Percentiles rank a stretch among this genome's conserved stretches.
Conservation (phyloP, 352 stramenopile species). For the Elongisporangium anandrum region DNA sequence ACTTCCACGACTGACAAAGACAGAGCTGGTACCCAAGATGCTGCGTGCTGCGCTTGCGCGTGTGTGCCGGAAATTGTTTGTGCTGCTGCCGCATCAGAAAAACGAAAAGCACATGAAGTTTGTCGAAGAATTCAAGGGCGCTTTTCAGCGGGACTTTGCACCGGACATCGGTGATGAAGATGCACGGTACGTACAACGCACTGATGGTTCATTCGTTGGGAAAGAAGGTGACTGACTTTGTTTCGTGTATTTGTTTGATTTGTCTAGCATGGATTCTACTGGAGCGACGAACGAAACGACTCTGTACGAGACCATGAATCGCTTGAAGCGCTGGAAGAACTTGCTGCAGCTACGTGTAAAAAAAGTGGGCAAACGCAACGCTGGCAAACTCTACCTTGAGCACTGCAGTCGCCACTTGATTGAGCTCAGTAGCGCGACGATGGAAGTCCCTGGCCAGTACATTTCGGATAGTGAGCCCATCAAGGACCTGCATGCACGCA, state of each 20-base stretch:
- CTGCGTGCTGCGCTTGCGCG: slow-evolving; percentile 87
- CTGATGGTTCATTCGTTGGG: background rate
- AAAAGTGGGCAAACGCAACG: slow-evolving; percentile 59
- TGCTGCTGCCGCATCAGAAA: slow-evolving; percentile 71
- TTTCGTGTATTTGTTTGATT: background rate
- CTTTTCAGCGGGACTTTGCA: slow-evolving; percentile 86
- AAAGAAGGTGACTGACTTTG: background rate
- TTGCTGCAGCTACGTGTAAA: slow-evolving; percentile 83
- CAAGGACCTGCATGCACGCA: slow-evolving; percentile 89
- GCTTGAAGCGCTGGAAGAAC: slow-evolving; percentile 90
- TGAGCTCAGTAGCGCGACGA: slow-evolving; percentile 81
- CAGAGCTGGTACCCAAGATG: slow-evolving; percentile 82
- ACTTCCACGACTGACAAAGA: slow-evolving; percentile 72
- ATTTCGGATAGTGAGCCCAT: slow-evolving; percentile 88
- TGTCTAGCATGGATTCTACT: slow-evolving; percentile 11
- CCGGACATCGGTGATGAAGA: slow-evolving; percentile 21
- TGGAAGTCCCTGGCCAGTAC: slow-evolving; percentile 92
- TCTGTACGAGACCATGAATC: slow-evolving; percentile 84
- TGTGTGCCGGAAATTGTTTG: slow-evolving; percentile 93
- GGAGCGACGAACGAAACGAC: slow-evolving; percentile 30
- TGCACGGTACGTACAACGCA: slow-evolving; percentile 8
- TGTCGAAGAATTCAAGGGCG: slow-evolving; percentile 82
- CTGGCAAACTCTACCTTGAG: slow-evolving; percentile 77
- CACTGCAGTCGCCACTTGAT: slow-evolving; percentile 87
- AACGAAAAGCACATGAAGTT: slow-evolving; percentile 87